Evolutionary conservation across 495 filamentous ascomycete genomes (phyloP), one percentile per base, ranked within the genome.

Genomic region (Tuber calosporum): DNA sequence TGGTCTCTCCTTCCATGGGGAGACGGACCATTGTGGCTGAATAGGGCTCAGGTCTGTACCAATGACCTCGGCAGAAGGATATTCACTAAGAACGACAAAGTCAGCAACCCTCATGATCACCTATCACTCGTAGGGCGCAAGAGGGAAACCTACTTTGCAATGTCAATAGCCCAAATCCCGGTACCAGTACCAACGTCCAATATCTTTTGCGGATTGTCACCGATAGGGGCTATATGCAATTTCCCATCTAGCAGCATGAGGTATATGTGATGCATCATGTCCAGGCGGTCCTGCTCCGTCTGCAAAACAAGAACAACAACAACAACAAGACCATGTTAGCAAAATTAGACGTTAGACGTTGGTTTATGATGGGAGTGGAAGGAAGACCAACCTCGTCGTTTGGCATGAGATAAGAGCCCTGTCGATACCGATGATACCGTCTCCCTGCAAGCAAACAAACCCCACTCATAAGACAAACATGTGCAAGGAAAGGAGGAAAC

Each of bases 21-120:
- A 43, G 17, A 67, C 81, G 2, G 77, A 82, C 82, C 82, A 86
- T 19, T 78, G 83, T 41, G 89, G 89, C 76, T 91, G 89, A 34
- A 89, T 88, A 22, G 88, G 87, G 4, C 87, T 88, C 26, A 91
- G 84, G 74, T 90, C 89, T 13, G 86, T 88, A 66, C 90, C 90
- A 72, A 84, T 86, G 69, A 91, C 86, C 62, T 84, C 82, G 36
- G 87, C 81, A 13, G 84, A 79, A 68, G 89, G 89, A 70, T 87
- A 89, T 20, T 86, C 69, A 67, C 76, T 79, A 30, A 62, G 53
- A 62, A 53, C 8, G n/a, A 17, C 36, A 20, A 71, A 43, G n/a
- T 71, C 45, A 40, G 30, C 42, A 38, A 68, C 34, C 38, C 20
- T n/a, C 22, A 71, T 41, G 48, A 26, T 37, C 38, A 71, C 69